Conservation (phyloP, 1,284 basidiomycete species). For the Microbotryum silenes-acaulis region DNA sequence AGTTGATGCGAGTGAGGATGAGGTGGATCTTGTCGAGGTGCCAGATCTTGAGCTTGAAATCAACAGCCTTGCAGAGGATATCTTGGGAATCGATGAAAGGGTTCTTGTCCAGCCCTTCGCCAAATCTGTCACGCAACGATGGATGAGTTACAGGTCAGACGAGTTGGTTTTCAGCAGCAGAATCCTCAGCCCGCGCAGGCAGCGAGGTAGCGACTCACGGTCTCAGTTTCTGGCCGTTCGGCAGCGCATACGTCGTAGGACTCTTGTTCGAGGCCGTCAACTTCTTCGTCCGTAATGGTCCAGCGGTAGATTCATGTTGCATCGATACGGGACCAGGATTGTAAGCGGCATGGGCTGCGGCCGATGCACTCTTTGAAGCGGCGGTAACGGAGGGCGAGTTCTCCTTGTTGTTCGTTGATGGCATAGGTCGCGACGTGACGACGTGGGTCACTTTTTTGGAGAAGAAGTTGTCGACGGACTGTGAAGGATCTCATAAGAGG, state of each 20-base stretch:
- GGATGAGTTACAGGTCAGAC: neutral
- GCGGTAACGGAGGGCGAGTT: slow-evolving; percentile 28
- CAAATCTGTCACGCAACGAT: slow-evolving; percentile 12
- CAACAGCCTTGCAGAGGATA: slow-evolving; percentile 65
- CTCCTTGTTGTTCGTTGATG: slow-evolving; percentile 33
- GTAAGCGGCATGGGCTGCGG: neutral
- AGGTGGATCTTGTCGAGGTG: slow-evolving; percentile 50
- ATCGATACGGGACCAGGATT: neutral
- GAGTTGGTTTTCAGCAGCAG: neutral
- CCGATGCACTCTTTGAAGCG: neutral
- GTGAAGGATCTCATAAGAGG: slow-evolving; percentile 8
- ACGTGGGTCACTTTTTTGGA: slow-evolving; percentile 77
- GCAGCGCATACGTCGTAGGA: slow-evolving; percentile 19
- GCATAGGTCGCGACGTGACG: slow-evolving; percentile 55
- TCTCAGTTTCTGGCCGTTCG: slow-evolving; percentile 25
- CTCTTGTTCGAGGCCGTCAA: slow-evolving; percentile 2
- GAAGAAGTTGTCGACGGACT: slow-evolving; percentile 80
- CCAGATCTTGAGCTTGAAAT: slow-evolving; percentile 86
- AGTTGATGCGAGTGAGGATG: slow-evolving; percentile 38
- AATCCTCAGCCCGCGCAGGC: neutral
- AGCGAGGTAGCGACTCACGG: slow-evolving; percentile 6
- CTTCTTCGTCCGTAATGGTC: neutral
- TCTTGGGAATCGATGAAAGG: slow-evolving; percentile 45
- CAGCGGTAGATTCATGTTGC: neutral
- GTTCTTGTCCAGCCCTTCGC: slow-evolving; percentile 39